These are phyloP conservation scores for Eimeria zaria DNA, from an alignment of 169 alveolate genomes.

Conservation along the genomic window DNA sequence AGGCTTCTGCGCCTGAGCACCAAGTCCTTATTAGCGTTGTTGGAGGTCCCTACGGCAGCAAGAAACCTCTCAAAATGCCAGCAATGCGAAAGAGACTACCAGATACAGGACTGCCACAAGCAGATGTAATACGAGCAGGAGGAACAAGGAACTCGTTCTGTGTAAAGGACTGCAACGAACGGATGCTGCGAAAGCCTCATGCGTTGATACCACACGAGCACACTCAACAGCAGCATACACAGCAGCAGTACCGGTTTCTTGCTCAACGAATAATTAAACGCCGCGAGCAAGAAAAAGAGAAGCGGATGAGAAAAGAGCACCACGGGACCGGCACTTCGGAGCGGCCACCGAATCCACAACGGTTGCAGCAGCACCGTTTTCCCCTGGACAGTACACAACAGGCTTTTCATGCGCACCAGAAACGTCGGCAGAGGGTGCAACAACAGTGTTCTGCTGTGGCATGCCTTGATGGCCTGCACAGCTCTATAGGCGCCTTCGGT, in stretches of 20 bases:
- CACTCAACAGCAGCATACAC: not conserved
- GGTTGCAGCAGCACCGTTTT: not conserved
- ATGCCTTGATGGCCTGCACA: not conserved
- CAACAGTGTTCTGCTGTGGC: not conserved
- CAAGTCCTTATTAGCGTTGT: not conserved
- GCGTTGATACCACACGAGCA: not conserved
- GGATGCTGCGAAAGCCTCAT: not conserved
- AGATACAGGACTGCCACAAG: not conserved
- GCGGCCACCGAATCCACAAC: not conserved
- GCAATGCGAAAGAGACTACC: not conserved
- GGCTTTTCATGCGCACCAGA: too few relatives aligned
- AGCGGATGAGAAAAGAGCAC: not conserved
- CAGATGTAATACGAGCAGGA: not conserved
- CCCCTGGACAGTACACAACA: not conserved
- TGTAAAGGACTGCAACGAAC: not conserved
- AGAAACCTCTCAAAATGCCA: too few relatives aligned
- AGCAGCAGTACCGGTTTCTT: not conserved
- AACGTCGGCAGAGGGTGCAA: not conserved
- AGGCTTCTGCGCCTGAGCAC: not conserved
- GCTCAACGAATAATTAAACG: not conserved
- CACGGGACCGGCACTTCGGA: too few relatives aligned
- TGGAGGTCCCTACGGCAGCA: not conserved
- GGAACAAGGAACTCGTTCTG: not conserved
- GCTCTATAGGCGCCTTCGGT: not conserved
- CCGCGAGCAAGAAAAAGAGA: not conserved